These are phyloP conservation scores for Corchorus capsularis DNA, from an alignment of 345 rosid genomes.

Conservation along the genomic window DNA sequence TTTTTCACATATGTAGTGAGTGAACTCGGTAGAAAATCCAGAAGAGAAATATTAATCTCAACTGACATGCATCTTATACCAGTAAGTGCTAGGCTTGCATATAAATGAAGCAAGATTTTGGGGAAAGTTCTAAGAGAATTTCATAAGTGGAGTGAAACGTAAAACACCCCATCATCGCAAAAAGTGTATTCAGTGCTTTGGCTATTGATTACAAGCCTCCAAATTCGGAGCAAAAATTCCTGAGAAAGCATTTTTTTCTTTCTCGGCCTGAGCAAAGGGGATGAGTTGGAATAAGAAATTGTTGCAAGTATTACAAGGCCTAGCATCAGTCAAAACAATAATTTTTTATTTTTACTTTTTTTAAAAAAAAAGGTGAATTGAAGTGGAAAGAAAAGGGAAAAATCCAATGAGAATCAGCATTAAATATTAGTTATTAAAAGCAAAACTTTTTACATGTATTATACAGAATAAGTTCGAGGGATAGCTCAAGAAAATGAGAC, in stretches of 20 bases:
- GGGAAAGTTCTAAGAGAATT: not conserved
- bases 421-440: not conserved
- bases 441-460: not conserved
- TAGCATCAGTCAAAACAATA: too few relatives aligned
- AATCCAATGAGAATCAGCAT: not conserved
- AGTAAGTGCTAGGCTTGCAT: not conserved
- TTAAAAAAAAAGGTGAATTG: not conserved
- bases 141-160: not conserved
- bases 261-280: not conserved
- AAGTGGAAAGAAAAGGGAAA: not conserved
- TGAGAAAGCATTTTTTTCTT: not conserved
- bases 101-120: not conserved
- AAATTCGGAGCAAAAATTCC: not conserved
- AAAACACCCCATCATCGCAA: constrained; percentile 2
- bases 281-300: not conserved
- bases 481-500: not conserved
- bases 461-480: not conserved
- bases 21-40: not conserved
- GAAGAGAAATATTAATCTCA: constrained; percentile 1
- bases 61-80: not conserved
- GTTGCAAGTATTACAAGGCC: not conserved
- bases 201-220: not conserved
- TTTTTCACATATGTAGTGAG: not conserved
- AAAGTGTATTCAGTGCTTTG: not conserved
- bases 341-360: too few relatives aligned